Evolutionary conservation across 2,329 filamentous ascomycete genomes (phyloP).

Genomic region (Penicillium sp.): DNA sequence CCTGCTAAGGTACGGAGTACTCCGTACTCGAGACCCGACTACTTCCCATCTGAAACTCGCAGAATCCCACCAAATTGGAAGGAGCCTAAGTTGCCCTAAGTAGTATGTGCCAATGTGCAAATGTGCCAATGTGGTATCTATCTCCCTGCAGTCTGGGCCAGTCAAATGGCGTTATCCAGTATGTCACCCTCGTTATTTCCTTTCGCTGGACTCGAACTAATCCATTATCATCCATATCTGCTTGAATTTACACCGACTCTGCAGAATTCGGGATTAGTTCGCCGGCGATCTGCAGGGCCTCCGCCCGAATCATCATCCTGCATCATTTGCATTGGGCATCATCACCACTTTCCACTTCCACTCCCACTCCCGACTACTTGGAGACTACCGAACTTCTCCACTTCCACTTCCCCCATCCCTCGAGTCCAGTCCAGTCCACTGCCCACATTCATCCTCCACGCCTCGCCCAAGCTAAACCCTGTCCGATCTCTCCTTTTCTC

Average conservation of each 20-base stretch:
- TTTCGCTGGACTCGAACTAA: no score
- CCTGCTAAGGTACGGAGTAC: no score
- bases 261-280: not conserved
- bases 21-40: no score
- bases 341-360: not conserved
- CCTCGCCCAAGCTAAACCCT: no score
- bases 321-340: not conserved
- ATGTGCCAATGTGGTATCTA: no score
- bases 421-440: no score
- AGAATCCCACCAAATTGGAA: conserved; percentile 12
- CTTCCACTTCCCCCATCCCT: no score
- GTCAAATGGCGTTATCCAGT: not conserved
- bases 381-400: not conserved
- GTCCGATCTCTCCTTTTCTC: not conserved
- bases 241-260: not conserved
- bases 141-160: not conserved
- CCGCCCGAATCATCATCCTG: not conserved
- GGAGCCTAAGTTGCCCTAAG: not conserved
- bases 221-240: no score
- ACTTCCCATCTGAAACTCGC: conserved; percentile 2
- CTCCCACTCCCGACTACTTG: no score
- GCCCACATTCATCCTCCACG: not conserved
- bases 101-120: no score
- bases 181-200: no score
- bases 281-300: not conserved